These are phyloP conservation scores for Ogataea henricii DNA, from an alignment of 805 yeast genomes.

Conservation along the genomic window DNA sequence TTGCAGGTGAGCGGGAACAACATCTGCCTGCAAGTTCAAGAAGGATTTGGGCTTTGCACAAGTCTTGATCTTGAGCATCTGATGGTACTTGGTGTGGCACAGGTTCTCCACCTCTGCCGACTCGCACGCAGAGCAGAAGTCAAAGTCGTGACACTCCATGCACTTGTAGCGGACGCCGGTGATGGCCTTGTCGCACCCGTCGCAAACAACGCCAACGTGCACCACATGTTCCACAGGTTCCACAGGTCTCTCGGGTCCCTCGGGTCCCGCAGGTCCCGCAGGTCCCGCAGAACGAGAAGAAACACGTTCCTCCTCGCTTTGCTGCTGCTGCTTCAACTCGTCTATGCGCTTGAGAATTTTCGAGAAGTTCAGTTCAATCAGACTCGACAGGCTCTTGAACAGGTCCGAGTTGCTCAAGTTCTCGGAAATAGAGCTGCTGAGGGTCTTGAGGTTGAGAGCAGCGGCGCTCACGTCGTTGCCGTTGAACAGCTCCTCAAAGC, in stretches of 20 bases:
- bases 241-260: too few relatives aligned
- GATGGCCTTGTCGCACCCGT: conserved; percentile 32
- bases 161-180: conserved; percentile 53
- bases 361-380: conserved; percentile 24
- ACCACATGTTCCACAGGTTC: conserved; percentile 3
- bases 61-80: conserved; percentile 29
- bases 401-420: conserved; percentile 25
- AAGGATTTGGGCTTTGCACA: conserved; percentile 17
- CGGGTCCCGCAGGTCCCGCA: too few relatives aligned
- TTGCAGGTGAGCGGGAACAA: too few relatives aligned
- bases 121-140: conserved; percentile 51
- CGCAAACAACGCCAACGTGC: conserved; percentile 32
- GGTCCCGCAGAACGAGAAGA: too few relatives aligned
- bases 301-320: conserved; percentile 1
- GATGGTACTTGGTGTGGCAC: conserved; percentile 28
- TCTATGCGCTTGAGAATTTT: conserved; percentile 22
- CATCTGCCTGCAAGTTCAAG: too few relatives aligned
- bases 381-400: conserved; percentile 19
- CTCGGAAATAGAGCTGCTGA: conserved; percentile 24
- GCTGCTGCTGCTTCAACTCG: conserved; percentile 15
- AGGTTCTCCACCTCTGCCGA: conserved; percentile 14
- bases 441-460: conserved; percentile 15
- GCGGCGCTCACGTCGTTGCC: conserved; percentile 9
- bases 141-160: conserved; percentile 53
- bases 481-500: conserved; percentile 19